Conservation (phyloP, 306 rosid species). For the Trifolium pratense region DNA sequence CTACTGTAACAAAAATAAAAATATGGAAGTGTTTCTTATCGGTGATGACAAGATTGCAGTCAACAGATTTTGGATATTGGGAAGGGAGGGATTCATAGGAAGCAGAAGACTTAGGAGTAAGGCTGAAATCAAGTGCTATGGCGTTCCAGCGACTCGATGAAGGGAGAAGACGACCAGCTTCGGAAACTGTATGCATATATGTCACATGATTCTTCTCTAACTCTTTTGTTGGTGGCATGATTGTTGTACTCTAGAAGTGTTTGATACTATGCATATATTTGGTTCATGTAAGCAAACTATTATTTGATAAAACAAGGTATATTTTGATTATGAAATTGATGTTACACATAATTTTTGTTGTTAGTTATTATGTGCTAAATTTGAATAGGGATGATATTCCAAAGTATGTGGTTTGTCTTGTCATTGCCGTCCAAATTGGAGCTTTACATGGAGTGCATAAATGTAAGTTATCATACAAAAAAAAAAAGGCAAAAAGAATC, state of each 20-base stretch:
- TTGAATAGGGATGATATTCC: slow-evolving; percentile 41
- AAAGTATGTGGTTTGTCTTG: slow-evolving; percentile 44
- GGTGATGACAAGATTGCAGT: slow-evolving; percentile 59
- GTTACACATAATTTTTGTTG: background rate
- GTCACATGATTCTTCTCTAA: slow-evolving; percentile 43
- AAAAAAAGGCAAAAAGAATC: slow-evolving; percentile 15
- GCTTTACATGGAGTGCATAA: slow-evolving; percentile 21
- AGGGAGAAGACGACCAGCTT: slow-evolving; percentile 61
- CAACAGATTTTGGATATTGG: slow-evolving; percentile 57
- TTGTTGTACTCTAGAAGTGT: slow-evolving; percentile 6
- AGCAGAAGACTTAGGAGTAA: slow-evolving; percentile 49
- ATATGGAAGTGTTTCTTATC: slow-evolving; percentile 50
- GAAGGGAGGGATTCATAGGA: slow-evolving; percentile 63
- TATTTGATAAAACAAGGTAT: background rate
- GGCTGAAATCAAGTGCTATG: slow-evolving; percentile 48
- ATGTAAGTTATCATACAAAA: slow-evolving; percentile 14
- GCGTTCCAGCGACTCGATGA: slow-evolving; percentile 66
- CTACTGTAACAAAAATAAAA: slow-evolving; percentile 49
- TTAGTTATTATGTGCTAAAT: background rate
- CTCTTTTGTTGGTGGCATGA: slow-evolving; percentile 40
- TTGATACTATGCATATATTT: background rate
- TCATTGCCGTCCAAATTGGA: slow-evolving; percentile 42
- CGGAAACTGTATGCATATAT: slow-evolving; percentile 56
- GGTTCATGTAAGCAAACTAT: background rate
- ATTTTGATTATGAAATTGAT: background rate